Evolutionary conservation across 2,329 filamentous ascomycete species (phyloP).

Genomic region (Trematosphaeria pertusa): DNA sequence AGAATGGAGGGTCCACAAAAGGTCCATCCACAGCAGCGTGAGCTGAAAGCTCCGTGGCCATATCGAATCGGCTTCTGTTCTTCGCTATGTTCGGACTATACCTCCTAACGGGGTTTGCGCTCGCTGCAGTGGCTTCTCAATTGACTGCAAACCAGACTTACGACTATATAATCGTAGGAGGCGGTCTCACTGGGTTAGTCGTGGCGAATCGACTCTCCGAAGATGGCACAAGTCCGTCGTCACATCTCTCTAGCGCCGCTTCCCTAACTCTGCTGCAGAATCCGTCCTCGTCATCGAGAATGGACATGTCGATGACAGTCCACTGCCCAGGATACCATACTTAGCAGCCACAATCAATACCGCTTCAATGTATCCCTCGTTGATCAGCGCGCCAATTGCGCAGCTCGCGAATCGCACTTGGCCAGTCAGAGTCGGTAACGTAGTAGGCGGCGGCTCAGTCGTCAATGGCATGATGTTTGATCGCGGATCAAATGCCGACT

Average conservation of each 20-base stretch:
- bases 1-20: too few relatives aligned
- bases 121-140: too few relatives aligned
- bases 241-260: neutral
- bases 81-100: too few relatives aligned
- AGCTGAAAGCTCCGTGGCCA: too few relatives aligned
- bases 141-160: slow-evolving; percentile 32
- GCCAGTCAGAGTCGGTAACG: slow-evolving; percentile 29
- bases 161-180: slow-evolving; percentile 43
- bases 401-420: slow-evolving; percentile 15
- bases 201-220: slow-evolving; percentile 42
- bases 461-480: slow-evolving; percentile 51
- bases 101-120: too few relatives aligned
- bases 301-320: slow-evolving; percentile 33
- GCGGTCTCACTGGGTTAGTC: slow-evolving; percentile 37
- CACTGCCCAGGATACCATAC: slow-evolving; percentile 25
- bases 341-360: slow-evolving; percentile 32
- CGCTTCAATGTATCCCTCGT: slow-evolving; percentile 30
- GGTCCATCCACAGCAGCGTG: too few relatives aligned
- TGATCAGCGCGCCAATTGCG: slow-evolving; percentile 19
- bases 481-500: slow-evolving; percentile 44
- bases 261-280: slow-evolving; percentile 20
- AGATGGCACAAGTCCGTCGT: slow-evolving; percentile 24
- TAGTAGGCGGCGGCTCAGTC: slow-evolving; percentile 46
- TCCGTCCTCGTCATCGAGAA: slow-evolving; percentile 38
- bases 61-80: too few relatives aligned